Base-by-base conservation (phyloP, 805 yeast genomes). In the Suhomyces emberorum region DNA sequence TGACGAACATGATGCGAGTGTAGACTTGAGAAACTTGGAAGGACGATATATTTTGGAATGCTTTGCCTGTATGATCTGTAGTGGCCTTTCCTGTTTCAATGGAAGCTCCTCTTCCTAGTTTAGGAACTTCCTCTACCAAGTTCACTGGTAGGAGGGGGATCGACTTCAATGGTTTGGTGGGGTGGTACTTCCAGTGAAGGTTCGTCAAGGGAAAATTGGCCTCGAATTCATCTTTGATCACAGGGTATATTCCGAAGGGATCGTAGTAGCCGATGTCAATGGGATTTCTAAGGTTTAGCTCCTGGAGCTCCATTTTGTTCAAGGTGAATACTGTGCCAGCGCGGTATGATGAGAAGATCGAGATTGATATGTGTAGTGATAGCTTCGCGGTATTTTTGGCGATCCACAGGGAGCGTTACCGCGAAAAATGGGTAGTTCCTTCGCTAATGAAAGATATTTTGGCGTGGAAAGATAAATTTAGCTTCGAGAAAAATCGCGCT, bases 1-100 rank as follows among this genome's bases (percentile, higher is more conserved):
- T 73, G 6, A 91, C 70, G 38, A 89, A 74, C 66, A 91, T 79
- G 15, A 88, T 52, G 44, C 82, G 72, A 30, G 85, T 63, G 46
- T 82, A 79, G 1, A 84, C 78, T 4, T 70, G 60, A 21, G 38
- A 45, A 21, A 37, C 34, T 34, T 39, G 12, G 34, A 28, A 25
- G 10, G 32, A 15, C 15, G 30, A 16, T 6, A 24, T 24, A 10
- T 6, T 10, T 6, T n/a, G n/a, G 15, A 11, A 12, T 11, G n/a
- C 18, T 17, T 12, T 7, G n/a, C n/a, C n/a, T n/a, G n/a, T n/a
- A n/a, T n/a, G n/a, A n/a, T n/a, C n/a, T n/a, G n/a, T n/a, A n/a
- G n/a, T n/a, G n/a, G n/a, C n/a, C n/a, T n/a, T n/a, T n/a, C n/a
- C n/a, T n/a, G n/a, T n/a, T n/a, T n/a, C n/a, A n/a, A n/a, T n/a